Conservation (phyloP, 192 early-diverging fungal genomes). For the Coemansia sp. region DNA sequence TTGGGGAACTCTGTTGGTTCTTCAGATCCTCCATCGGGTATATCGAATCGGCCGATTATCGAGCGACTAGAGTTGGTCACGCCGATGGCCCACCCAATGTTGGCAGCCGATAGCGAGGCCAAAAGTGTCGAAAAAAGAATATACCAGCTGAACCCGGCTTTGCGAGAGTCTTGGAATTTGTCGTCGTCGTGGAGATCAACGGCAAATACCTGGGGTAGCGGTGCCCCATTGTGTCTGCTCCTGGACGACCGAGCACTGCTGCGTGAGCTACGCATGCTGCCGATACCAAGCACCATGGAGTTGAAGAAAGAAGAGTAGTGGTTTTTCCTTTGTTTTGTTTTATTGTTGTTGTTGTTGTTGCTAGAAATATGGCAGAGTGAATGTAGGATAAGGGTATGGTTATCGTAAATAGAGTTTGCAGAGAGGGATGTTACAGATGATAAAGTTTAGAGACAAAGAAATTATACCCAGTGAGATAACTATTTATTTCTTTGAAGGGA, state of each 20-base stretch:
- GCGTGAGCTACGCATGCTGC: constrained; percentile 3
- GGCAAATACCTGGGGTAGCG: constrained; percentile 35
- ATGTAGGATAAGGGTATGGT: background rate
- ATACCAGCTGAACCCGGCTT: constrained; percentile 46
- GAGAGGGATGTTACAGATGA: too few species aligned
- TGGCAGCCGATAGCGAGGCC: constrained; percentile 38
- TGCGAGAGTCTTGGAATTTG: constrained; percentile 44
- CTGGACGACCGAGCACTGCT: too few species aligned
- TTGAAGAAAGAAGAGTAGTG: background rate
- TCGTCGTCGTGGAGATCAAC: constrained; percentile 39
- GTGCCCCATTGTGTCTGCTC: too few species aligned
- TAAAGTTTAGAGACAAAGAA: too few species aligned
- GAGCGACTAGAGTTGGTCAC: constrained; percentile 34
- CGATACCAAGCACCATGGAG: constrained; percentile 4
- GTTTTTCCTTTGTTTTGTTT: too few species aligned
- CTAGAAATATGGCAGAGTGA: background rate
- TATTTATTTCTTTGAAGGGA: too few species aligned
- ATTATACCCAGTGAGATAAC: too few species aligned
- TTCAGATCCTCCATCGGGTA: too few species aligned
- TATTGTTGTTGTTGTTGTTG: background rate
- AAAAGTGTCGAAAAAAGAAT: constrained; percentile 28
- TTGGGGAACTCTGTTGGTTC: constrained; percentile 19
- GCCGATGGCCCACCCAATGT: constrained; percentile 37
- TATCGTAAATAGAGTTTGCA: background rate
- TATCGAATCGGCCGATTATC: constrained; percentile 29